Conservation (phyloP, 768 basidiomycete species). For the Trametopsis cervina region DNA sequence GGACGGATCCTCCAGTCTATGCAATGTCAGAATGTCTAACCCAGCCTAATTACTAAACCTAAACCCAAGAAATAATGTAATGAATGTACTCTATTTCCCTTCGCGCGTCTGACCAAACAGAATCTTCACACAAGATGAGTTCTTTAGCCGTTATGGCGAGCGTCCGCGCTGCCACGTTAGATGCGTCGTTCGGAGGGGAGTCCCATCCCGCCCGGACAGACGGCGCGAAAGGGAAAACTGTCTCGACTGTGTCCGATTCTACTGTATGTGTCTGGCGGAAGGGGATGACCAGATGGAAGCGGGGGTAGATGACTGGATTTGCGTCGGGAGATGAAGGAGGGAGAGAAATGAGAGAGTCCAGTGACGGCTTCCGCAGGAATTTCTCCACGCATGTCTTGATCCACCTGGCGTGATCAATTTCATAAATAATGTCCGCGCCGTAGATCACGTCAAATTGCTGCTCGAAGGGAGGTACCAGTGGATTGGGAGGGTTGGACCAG, state of each 20-base stretch:
- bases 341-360: conserved; percentile 18
- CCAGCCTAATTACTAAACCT: no score
- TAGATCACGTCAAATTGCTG: conserved; percentile 41
- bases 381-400: conserved; percentile 35
- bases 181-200: conserved; percentile 6
- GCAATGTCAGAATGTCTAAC: no score
- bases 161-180: conserved; percentile 11
- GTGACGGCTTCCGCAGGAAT: conserved; percentile 29
- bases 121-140: conserved; percentile 44
- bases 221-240: conserved; percentile 36
- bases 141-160: conserved; percentile 51
- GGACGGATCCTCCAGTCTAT: no score
- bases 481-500: conserved; percentile 26
- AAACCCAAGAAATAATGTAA: conserved; percentile 65
- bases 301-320: conserved; percentile 12
- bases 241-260: conserved; percentile 56
- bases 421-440: conserved; percentile 52
- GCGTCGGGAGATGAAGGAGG: not conserved
- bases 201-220: not conserved
- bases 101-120: conserved; percentile 24
- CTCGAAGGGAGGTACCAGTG: conserved; percentile 18
- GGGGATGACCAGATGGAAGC: conserved; percentile 76
- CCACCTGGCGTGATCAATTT: conserved; percentile 40
- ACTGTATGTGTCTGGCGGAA: conserved; percentile 54
- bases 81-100: conserved; percentile 61